These are phyloP conservation scores for Aspergillus steynii DNA, from an alignment of 495 filamentous ascomycete genomes.

Conservation along the genomic window DNA sequence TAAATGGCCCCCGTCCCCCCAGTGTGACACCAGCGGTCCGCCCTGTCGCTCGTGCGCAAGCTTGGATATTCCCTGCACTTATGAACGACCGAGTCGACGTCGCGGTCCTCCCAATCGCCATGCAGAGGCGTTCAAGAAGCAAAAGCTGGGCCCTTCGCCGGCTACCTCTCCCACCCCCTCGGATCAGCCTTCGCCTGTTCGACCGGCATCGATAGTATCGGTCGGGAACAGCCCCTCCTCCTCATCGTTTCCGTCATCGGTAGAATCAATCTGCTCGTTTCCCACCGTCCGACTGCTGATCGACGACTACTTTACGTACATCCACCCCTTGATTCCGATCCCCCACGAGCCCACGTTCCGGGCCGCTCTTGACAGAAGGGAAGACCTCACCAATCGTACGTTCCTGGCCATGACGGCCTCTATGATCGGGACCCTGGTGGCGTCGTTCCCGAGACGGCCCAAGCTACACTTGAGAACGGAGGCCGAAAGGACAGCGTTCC, in stretches of 20 bases:
- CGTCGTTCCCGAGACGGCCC: slow-evolving; percentile 80
- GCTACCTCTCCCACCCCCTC: slow-evolving; percentile 30
- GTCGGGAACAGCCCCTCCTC: slow-evolving; percentile 21
- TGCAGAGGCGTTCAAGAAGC: slow-evolving; percentile 77
- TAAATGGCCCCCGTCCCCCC: background rate
- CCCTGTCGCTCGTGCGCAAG: slow-evolving; percentile 79
- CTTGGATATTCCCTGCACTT: slow-evolving; percentile 82
- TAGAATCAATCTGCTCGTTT: slow-evolving; percentile 74
- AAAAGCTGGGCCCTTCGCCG: slow-evolving; percentile 49
- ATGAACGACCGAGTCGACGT: slow-evolving; percentile 72
- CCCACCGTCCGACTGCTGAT: slow-evolving; percentile 66
- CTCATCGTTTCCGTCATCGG: slow-evolving; percentile 41
- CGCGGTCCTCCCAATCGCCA: slow-evolving; percentile 85
- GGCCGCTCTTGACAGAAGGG: slow-evolving; percentile 64
- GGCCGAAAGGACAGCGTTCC: slow-evolving; percentile 43
- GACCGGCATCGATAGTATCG: slow-evolving; percentile 16
- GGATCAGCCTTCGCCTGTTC: slow-evolving; percentile 24
- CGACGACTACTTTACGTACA: slow-evolving; percentile 88
- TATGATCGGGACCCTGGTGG: slow-evolving; percentile 75
- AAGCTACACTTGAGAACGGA: slow-evolving; percentile 67
- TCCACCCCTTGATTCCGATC: slow-evolving; percentile 82
- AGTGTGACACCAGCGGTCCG: slow-evolving; percentile 80
- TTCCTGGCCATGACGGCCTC: slow-evolving; percentile 79
- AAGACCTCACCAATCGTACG: slow-evolving; percentile 65
- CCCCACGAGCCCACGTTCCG: slow-evolving; percentile 87